A percentile compares a stretch with the other conserved stretches of the same genome.
phyloP scores from a whole-genome alignment of 371 early-diverging fungal genomes.

The Apophysomyces variabilis region DNA sequence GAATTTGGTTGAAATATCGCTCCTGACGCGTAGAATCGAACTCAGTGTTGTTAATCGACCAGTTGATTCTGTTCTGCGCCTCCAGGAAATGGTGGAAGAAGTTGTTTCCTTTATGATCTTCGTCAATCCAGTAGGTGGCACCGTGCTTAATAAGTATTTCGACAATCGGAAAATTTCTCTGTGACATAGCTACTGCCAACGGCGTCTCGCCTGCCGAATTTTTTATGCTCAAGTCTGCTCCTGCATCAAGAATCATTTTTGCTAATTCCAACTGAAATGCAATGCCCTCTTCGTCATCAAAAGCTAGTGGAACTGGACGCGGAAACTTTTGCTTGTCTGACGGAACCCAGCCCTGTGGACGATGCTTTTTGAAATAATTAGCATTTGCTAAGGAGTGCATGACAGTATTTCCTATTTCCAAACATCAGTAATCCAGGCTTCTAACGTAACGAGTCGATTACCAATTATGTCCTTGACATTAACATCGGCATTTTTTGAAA shows the following conservation, averaged over 20 bases:
- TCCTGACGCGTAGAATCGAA: constrained; percentile 7
- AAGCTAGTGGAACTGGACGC: constrained; percentile 12
- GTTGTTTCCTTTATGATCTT: constrained; percentile 30
- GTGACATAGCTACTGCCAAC: constrained; percentile 40
- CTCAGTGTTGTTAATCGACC: constrained; percentile 12
- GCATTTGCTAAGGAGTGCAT: constrained; percentile 47
- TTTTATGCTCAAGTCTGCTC: constrained; percentile 36
- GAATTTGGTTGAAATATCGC: constrained; percentile 5
- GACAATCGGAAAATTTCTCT: constrained; percentile 32
- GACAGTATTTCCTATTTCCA: constrained; percentile 37
- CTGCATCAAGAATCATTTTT: constrained; percentile 27
- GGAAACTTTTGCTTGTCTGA: neutral
- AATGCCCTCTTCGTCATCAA: constrained; percentile 42
- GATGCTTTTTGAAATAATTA: constrained; percentile 19
- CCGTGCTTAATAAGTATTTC: constrained; percentile 35
- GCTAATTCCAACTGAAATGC: constrained; percentile 31
- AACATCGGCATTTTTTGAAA: constrained; percentile 48
- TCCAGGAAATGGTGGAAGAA: constrained; percentile 45
- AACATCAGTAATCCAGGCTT: neutral
- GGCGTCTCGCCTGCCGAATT: constrained; percentile 48
- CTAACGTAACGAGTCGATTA: neutral
- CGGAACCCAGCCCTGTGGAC: constrained; percentile 21
- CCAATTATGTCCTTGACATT: constrained; percentile 50
- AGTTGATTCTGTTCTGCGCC: constrained; percentile 14
- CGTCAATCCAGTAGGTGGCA: constrained; percentile 33